Conservation (phyloP, 192 early-diverging fungal species). For the Linnemannia hyalina region DNA sequence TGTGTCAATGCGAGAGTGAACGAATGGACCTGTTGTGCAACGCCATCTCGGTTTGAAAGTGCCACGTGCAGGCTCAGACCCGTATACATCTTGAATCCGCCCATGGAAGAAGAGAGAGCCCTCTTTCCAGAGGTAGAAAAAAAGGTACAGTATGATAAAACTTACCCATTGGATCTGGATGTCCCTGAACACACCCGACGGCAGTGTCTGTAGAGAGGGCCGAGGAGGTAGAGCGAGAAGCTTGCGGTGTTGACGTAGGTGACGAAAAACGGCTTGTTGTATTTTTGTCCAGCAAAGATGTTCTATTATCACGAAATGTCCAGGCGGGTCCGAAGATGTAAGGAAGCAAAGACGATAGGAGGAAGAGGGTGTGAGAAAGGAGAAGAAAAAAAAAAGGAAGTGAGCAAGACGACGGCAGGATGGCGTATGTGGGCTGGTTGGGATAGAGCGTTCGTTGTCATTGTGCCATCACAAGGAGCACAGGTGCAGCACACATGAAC, state of each 20-base stretch:
- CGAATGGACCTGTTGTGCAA: not conserved
- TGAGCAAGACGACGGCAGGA: too few species aligned
- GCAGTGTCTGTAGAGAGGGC: slow-evolving; percentile 38
- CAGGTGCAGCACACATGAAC: not conserved
- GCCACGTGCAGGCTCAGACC: slow-evolving; percentile 4
- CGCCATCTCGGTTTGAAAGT: not conserved
- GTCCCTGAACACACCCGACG: not conserved
- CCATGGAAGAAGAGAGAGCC: not conserved
- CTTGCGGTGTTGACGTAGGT: slow-evolving; percentile 84
- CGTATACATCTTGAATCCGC: slow-evolving; percentile 1
- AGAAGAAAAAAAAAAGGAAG: not conserved
- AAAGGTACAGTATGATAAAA: not conserved
- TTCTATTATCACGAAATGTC: slow-evolving; percentile 48
- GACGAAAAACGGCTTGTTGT: slow-evolving; percentile 81
- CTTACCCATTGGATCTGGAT: not conserved
- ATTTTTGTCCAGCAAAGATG: slow-evolving; percentile 77
- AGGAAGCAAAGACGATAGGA: not conserved
- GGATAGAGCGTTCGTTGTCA: too few species aligned
- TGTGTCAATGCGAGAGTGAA: not conserved
- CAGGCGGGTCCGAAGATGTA: slow-evolving; percentile 4
- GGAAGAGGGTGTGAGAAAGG: not conserved
- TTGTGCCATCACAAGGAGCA: too few species aligned
- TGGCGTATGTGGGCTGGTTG: too few species aligned
- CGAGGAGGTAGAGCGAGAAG: slow-evolving; percentile 79
- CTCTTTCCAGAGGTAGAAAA: not conserved